Conservation (phyloP, 2,329 filamentous ascomycete genomes). For the Parascedosporium putredinis region DNA sequence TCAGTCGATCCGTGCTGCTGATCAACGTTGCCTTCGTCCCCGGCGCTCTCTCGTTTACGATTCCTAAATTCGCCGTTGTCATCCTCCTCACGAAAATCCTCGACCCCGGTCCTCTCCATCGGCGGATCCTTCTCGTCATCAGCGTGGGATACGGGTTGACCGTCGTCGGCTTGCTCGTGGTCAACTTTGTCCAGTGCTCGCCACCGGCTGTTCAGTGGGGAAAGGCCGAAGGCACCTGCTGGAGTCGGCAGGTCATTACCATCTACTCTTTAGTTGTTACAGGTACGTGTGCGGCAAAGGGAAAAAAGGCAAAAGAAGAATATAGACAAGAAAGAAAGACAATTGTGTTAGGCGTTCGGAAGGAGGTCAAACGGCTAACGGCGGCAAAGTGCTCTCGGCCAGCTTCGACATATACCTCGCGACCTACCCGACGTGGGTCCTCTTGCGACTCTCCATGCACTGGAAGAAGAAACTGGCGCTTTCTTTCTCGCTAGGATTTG, state of each 20-base stretch:
- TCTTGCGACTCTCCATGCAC: conserved; percentile 26
- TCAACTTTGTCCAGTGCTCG: conserved; percentile 25
- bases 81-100: conserved; percentile 26
- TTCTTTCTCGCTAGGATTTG: conserved; percentile 25
- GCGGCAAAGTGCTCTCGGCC: conserved; percentile 20
- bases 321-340: too few relatives aligned
- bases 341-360: too few relatives aligned
- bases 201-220: conserved; percentile 29
- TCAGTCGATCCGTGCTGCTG: conserved; percentile 22
- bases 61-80: conserved; percentile 32
- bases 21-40: conserved; percentile 26
- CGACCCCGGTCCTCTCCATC: conserved; percentile 23
- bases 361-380: too few relatives aligned
- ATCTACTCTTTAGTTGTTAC: conserved; percentile 28
- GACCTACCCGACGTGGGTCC: conserved; percentile 27
- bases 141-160: conserved; percentile 21
- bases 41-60: conserved; percentile 26
- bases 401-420: conserved; percentile 30
- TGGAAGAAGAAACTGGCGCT: conserved; percentile 29
- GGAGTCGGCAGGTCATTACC: conserved; percentile 24
- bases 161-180: conserved; percentile 28
- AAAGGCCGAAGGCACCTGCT: conserved; percentile 23
- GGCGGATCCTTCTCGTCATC: conserved; percentile 25
- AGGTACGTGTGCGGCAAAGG: too few relatives aligned
- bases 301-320: too few relatives aligned